phyloP scores from a whole-genome alignment of 345 rosid genomes.

The Trapa bicornis region DNA sequence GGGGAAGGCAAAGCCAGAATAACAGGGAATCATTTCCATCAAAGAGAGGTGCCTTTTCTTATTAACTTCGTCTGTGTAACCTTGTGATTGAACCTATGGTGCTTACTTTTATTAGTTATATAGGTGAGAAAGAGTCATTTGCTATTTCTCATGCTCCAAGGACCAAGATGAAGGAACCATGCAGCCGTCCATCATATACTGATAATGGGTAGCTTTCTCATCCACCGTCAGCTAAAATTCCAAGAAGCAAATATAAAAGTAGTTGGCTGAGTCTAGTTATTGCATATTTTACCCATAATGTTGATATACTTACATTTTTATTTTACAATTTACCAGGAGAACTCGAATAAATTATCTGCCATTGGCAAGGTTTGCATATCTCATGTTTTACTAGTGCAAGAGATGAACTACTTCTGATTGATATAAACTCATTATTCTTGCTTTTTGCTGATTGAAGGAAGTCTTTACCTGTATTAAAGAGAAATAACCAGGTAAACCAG shows the following conservation, averaged over 20 bases:
- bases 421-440: constrained; percentile 7
- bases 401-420: neutral
- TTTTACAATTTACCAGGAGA: constrained; percentile 4
- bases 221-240: neutral
- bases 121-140: constrained; percentile 15
- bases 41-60: constrained; percentile 35
- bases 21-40: constrained; percentile 11
- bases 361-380: constrained; percentile 26
- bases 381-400: neutral
- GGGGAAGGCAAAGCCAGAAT: constrained; percentile 19
- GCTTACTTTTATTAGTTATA: constrained; percentile 15
- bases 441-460: constrained; percentile 34
- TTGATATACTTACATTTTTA: neutral
- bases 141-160: constrained; percentile 19
- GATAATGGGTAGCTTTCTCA: constrained; percentile 30
- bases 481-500: constrained; percentile 17
- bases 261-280: neutral
- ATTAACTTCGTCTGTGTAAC: constrained; percentile 7
- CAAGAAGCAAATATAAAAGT: neutral
- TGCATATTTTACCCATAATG: neutral
- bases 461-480: constrained; percentile 27
- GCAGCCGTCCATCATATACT: constrained; percentile 19
- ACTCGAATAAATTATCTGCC: constrained; percentile 5
- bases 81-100: constrained; percentile 1
- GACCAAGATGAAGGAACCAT: constrained; percentile 22